A percentile compares a stretch with the other conserved stretches of the same genome.
Evolutionary conservation across 1,139 yeast species (phyloP).

Genomic region (Schwanniomyces etchellsii): DNA sequence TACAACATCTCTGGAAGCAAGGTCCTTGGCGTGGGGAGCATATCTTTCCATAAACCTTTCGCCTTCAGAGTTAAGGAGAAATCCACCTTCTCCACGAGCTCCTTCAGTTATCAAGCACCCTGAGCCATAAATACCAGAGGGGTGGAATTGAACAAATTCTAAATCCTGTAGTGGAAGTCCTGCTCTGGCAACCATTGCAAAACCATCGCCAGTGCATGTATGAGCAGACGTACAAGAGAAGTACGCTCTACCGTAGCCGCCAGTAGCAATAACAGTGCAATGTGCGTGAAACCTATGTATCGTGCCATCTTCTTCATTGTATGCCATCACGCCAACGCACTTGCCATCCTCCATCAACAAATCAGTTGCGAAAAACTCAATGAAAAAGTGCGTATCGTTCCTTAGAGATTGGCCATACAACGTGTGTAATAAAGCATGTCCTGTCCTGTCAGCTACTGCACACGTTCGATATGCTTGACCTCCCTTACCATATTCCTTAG

Average conservation of each 20-base stretch:
- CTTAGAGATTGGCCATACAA: conserved; percentile 94
- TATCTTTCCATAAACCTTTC: conserved; percentile 99
- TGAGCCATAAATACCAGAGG: conserved; percentile 98
- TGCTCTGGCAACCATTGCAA: conserved; percentile 97
- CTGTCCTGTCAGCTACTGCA: conserved; percentile 99
- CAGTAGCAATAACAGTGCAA: conserved; percentile 94
- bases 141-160: conserved; percentile 98
- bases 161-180: conserved; percentile 97
- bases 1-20: conserved; percentile 98
- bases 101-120: conserved; percentile 99
- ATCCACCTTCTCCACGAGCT: conserved; percentile 99
- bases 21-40: conserved; percentile 97
- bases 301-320: conserved; percentile 98
- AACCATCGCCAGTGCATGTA: conserved; percentile 99
- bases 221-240: conserved; percentile 99
- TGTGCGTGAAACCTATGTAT: conserved; percentile 96
- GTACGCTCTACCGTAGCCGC: conserved; percentile 98
- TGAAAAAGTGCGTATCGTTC: conserved; percentile 96
- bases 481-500: conserved; percentile 93
- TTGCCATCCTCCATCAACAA: conserved; percentile 93
- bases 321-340: conserved; percentile 95
- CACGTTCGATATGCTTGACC: conserved; percentile 99
- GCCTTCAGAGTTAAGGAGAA: conserved; percentile 92
- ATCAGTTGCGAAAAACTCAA: conserved; percentile 95
- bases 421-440: conserved; percentile 94